Conservation (phyloP, 345 rosid species). For the Aquilaria sinensis region DNA sequence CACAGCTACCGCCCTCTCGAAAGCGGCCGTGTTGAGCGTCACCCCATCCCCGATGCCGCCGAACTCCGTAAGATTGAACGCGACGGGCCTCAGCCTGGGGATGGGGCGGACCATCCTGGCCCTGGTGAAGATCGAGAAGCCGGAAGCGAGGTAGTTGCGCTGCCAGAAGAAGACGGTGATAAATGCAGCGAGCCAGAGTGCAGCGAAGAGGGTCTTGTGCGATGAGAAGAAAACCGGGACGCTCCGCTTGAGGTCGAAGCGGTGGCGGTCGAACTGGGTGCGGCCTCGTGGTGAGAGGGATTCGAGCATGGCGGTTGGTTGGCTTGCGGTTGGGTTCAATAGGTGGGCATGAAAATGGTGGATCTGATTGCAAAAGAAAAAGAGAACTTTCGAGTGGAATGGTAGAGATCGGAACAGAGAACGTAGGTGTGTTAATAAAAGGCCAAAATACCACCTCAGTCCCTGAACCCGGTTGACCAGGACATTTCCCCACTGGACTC, state of each 20-base stretch:
- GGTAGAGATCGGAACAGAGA: slow-evolving; percentile 20
- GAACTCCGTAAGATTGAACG: slow-evolving; percentile 78
- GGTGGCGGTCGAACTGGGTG: slow-evolving; percentile 38
- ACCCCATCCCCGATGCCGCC: slow-evolving; percentile 90
- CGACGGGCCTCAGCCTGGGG: slow-evolving; percentile 59
- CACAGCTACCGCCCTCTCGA: slow-evolving; percentile 72
- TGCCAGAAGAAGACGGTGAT: slow-evolving; percentile 81
- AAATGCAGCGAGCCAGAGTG: slow-evolving; percentile 86
- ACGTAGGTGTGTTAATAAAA: no score
- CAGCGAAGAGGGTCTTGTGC: slow-evolving; percentile 66
- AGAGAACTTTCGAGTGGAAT: slow-evolving; percentile 15
- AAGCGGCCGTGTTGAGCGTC: slow-evolving; percentile 76
- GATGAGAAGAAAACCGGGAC: slow-evolving; percentile 51
- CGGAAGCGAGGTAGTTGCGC: slow-evolving; percentile 37
- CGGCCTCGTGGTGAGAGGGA: slow-evolving; percentile 30
- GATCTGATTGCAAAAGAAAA: not conserved
- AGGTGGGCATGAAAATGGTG: not conserved
- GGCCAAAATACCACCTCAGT: no score
- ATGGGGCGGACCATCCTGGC: slow-evolving; percentile 26
- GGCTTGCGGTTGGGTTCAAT: no score
- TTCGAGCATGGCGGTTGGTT: not conserved
- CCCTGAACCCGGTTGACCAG: no score
- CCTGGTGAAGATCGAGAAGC: slow-evolving; percentile 37
- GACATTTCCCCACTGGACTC: no score
- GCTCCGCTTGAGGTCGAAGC: slow-evolving; percentile 54